These are phyloP conservation scores for Megacollybia marginata DNA, from an alignment of 768 basidiomycete genomes.

Conservation along the genomic window DNA sequence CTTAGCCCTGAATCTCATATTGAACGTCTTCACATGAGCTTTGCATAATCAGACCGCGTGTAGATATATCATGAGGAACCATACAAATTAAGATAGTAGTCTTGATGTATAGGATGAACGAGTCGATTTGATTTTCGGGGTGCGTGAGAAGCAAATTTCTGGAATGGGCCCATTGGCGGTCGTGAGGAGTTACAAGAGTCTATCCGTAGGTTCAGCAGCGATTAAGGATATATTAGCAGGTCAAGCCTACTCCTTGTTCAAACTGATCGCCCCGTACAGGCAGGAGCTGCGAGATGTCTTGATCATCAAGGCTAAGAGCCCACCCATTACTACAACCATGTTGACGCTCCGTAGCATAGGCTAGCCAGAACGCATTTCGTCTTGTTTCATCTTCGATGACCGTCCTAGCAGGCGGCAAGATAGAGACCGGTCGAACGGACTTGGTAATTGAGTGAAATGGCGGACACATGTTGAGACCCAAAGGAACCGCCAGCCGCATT, in stretches of 20 bases:
- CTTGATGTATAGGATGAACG: constrained; percentile 68
- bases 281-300: constrained; percentile 64
- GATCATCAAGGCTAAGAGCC: constrained; percentile 65
- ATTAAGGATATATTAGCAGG: background rate
- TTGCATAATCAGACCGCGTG: constrained; percentile 5
- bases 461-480: constrained; percentile 62
- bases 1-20: constrained; percentile 54
- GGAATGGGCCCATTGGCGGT: constrained; percentile 64
- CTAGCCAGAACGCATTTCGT: constrained; percentile 36
- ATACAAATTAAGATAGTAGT: constrained; percentile 55
- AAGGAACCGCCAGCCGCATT: constrained; percentile 2
- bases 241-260: constrained; percentile 46
- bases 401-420: constrained; percentile 51
- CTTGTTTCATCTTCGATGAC: constrained; percentile 65
- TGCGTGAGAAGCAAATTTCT: constrained; percentile 54
- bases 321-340: constrained; percentile 65
- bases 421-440: constrained; percentile 45
- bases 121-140: constrained; percentile 56
- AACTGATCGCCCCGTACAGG: constrained; percentile 57
- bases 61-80: constrained; percentile 5
- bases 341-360: constrained; percentile 40
- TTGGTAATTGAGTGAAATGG: constrained; percentile 63
- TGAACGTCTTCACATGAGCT: constrained; percentile 42
- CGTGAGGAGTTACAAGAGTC: constrained; percentile 39
- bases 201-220: constrained; percentile 14